Evolutionary conservation across 2,329 filamentous ascomycete genomes (phyloP).

Genomic region (Ophiostoma australiae): DNA sequence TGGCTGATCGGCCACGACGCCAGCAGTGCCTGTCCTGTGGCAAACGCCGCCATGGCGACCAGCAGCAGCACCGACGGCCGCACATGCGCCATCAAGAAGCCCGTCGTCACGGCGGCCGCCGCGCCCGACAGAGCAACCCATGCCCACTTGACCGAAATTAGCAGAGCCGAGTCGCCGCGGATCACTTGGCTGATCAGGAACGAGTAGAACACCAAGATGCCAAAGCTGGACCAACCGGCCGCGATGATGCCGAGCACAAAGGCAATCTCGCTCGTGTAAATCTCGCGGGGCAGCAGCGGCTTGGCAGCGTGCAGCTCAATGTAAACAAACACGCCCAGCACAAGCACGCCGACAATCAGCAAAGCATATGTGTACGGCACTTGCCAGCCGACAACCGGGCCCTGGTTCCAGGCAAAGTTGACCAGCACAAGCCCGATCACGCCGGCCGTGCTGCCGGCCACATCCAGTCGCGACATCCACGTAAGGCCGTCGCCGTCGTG

Average conservation of each 20-base stretch:
- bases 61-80: conserved; percentile 40
- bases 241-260: conserved; percentile 23
- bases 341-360: conserved; percentile 26
- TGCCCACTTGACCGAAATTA: conserved; percentile 33
- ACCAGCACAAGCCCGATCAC: conserved; percentile 26
- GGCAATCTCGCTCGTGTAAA: conserved; percentile 26
- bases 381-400: conserved; percentile 27
- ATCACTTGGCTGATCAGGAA: conserved; percentile 35
- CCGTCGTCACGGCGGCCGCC: conserved; percentile 42
- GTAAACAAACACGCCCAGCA: conserved; percentile 25
- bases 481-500: background rate
- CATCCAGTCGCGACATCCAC: conserved; percentile 22
- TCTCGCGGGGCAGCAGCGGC: conserved; percentile 28
- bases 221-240: conserved; percentile 28
- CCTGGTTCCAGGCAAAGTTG: conserved; percentile 30
- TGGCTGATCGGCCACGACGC: conserved; percentile 49
- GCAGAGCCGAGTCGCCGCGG: conserved; percentile 39
- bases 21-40: conserved; percentile 39
- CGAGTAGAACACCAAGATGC: conserved; percentile 28
- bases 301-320: conserved; percentile 22
- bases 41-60: conserved; percentile 41
- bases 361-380: conserved; percentile 25
- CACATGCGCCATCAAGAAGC: conserved; percentile 40
- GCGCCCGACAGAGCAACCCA: conserved; percentile 43
- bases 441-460: conserved; percentile 23